These are phyloP conservation scores for Candida anutae DNA, from an alignment of 1,139 yeast genomes.

Conservation along the genomic window DNA sequence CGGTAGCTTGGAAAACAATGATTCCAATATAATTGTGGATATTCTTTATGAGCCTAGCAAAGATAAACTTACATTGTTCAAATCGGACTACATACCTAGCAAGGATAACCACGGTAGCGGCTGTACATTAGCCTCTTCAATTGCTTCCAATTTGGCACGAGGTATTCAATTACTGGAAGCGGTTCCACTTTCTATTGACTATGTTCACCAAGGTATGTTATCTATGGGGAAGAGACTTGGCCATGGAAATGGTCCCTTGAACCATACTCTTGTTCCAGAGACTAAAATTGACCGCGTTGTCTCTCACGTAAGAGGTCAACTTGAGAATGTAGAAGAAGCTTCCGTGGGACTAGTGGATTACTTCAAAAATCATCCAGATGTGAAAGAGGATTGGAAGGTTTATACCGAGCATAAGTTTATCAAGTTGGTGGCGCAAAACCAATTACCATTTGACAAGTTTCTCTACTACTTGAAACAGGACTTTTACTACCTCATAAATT, in stretches of 20 bases:
- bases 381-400: constrained; percentile 46
- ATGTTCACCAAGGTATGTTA: constrained; percentile 58
- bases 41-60: constrained; percentile 45
- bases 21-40: constrained; percentile 36
- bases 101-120: constrained; percentile 84
- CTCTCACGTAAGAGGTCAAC: neutral
- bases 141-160: constrained; percentile 66
- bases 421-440: constrained; percentile 41
- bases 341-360: constrained; percentile 32
- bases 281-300: constrained; percentile 5
- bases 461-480: constrained; percentile 63
- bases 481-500: constrained; percentile 59
- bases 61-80: constrained; percentile 34
- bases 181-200: constrained; percentile 51
- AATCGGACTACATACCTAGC: constrained; percentile 43
- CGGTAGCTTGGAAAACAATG: constrained; percentile 4
- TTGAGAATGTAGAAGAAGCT: neutral
- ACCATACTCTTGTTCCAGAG: constrained; percentile 36
- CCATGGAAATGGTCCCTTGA: constrained; percentile 65
- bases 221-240: constrained; percentile 34
- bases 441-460: constrained; percentile 45
- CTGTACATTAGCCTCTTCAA: constrained; percentile 77
- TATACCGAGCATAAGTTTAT: constrained; percentile 63
- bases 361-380: constrained; percentile 48
- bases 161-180: constrained; percentile 40